Conservation (phyloP, 805 yeast genomes). For the Gaillardinia entomophila region DNA sequence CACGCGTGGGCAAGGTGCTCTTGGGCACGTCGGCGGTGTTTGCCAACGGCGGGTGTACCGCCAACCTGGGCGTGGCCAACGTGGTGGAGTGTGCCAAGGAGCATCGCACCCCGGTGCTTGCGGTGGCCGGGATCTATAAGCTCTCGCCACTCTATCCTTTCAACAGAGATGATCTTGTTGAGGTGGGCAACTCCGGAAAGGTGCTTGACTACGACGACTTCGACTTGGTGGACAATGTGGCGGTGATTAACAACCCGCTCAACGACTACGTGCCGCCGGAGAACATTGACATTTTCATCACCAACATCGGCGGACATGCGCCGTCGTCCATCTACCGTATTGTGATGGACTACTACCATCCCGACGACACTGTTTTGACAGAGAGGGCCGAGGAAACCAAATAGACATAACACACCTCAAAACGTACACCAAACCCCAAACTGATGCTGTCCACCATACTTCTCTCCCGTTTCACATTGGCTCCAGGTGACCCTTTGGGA, state of each 20-base stretch:
- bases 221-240: slow-evolving; percentile 63
- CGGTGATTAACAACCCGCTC: slow-evolving; percentile 75
- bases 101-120: slow-evolving; percentile 92
- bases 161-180: slow-evolving; percentile 75
- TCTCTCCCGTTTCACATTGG: too few species aligned
- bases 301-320: slow-evolving; percentile 93
- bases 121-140: slow-evolving; percentile 91
- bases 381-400: too few species aligned
- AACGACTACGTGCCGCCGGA: slow-evolving; percentile 93
- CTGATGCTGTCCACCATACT: too few species aligned
- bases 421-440: too few species aligned
- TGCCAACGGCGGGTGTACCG: slow-evolving; percentile 92
- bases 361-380: slow-evolving; percentile 77
- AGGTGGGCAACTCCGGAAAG: slow-evolving; percentile 90
- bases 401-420: too few species aligned
- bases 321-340: slow-evolving; percentile 95
- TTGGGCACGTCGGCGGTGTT: slow-evolving; percentile 90
- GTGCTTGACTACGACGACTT: slow-evolving; percentile 73
- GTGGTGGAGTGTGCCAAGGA: slow-evolving; percentile 96
- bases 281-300: slow-evolving; percentile 86
- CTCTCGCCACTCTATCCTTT: slow-evolving; percentile 90
- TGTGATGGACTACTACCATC: slow-evolving; percentile 87
- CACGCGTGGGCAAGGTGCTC: slow-evolving; percentile 92
- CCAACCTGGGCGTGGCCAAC: slow-evolving; percentile 84
- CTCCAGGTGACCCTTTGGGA: too few species aligned